Evolutionary conservation across 176 grass and related monocot species (phyloP), one percentile per base, ranked within the genome.

Genomic region (Zoysia pacifica): DNA sequence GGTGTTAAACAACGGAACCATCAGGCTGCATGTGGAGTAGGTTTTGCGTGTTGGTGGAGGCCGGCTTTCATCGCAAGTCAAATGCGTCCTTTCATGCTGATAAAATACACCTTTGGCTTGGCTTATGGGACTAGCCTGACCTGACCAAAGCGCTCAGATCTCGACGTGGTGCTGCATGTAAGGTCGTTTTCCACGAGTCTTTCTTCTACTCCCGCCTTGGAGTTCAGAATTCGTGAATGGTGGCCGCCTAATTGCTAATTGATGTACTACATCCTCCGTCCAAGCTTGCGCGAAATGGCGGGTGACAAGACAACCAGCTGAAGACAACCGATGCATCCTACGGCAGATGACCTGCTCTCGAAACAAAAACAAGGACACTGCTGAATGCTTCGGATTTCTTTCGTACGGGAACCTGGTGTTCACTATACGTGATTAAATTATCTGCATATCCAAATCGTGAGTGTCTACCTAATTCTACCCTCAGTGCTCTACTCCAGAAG

Each of bases 131-230:
- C 35, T 28, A 62, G 11, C 69, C 47, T 64, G 70, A 37, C n/a
- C n/a, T 52, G 63, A 56, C 51, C 69, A 2, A 5, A 12, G 79
- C 5, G 79, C 79, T 65, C 79, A 18, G 59, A 70, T 83, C 67
- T 73, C 80, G 58, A 28, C 2, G 43, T 0, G 5, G 4, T 4
- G 48, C 47, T 49, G 7, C 10, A 9, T 13, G 48, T 66, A 69
- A 19, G 73, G 73, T 82, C 74, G 49, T 83, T 83, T 67, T 60
- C 79, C 55, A 48, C 7, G 79, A 48, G 19, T 70, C 39, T 74
- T 44, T 3, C 69, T 12, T 19, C 39, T 47, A 47, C 45, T 5
- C 45, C 45, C 3, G 5, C 5, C 4, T 15, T 58, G 16, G 11
- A 6, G 72, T 58, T 66, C 6, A 14, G 9, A 52, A 19, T 71